Conservation (phyloP, 306 rosid genomes). For the Benincasa hispida region DNA sequence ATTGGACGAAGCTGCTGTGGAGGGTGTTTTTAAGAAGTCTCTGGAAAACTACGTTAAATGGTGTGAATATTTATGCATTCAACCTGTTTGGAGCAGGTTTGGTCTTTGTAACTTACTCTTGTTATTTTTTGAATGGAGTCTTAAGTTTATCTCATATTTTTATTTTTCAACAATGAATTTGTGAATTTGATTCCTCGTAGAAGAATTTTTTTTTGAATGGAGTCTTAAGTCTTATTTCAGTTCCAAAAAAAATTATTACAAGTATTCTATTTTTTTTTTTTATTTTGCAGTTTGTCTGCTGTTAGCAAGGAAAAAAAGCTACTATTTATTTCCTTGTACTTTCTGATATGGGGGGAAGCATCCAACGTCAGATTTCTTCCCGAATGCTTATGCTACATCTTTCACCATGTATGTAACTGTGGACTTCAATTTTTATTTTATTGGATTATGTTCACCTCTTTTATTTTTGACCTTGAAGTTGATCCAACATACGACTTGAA, state of each 20-base stretch:
- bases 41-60: conserved; percentile 82
- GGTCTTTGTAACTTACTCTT: neutral
- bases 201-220: no score
- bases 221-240: no score
- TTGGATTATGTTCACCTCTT: neutral
- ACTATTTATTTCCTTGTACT: conserved; percentile 56
- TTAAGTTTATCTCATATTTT: neutral
- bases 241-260: no score
- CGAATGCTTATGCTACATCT: conserved; percentile 98
- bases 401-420: conserved; percentile 77
- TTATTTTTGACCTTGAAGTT: no score
- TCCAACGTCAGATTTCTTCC: conserved; percentile 86
- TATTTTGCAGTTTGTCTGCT: conserved; percentile 50
- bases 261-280: conserved; percentile 8
- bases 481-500: no score
- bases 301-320: conserved; percentile 63
- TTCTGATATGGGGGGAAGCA: conserved; percentile 94
- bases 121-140: conserved; percentile 5
- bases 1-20: conserved; percentile 74
- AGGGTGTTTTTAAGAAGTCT: conserved; percentile 45
- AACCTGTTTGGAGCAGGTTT: conserved; percentile 88
- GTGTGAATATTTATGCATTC: conserved; percentile 75
- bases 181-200: no score
- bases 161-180: neutral
- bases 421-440: neutral